Evolutionary conservation across 768 basidiomycete species (phyloP).

Genomic region (Serendipita indica): DNA sequence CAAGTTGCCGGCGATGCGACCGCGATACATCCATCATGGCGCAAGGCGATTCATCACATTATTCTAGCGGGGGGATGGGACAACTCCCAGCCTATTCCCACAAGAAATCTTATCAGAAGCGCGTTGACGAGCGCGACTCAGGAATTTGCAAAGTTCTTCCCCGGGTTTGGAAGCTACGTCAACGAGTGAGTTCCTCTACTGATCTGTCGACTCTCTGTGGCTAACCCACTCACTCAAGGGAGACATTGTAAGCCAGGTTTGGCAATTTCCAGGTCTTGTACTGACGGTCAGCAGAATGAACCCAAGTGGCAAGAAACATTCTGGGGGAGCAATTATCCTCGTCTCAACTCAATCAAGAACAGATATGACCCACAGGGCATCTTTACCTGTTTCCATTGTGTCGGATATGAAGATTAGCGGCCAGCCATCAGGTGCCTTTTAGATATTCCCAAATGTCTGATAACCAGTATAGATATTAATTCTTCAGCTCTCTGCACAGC

Average conservation of each 20-base stretch:
- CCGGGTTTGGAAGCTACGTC: background rate
- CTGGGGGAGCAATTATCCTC: slow-evolving; percentile 7
- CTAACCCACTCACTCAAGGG: background rate
- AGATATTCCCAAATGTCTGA: too few relatives aligned
- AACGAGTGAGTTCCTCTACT: background rate
- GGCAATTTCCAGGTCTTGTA: background rate
- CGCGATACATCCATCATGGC: slow-evolving; percentile 1
- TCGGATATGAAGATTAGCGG: background rate
- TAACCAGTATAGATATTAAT: too few relatives aligned
- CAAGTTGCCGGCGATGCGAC: background rate
- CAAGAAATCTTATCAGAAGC: background rate
- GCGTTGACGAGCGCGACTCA: background rate
- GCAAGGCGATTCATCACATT: background rate
- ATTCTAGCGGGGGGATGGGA: background rate
- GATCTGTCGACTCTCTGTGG: background rate
- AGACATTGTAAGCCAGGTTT: too few relatives aligned
- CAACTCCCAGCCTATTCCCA: background rate
- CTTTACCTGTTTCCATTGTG: slow-evolving; percentile 4
- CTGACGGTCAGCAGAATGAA: background rate
- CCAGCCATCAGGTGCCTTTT: background rate
- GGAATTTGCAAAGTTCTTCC: background rate
- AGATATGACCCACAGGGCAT: background rate
- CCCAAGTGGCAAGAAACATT: background rate
- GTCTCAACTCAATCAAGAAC: background rate
- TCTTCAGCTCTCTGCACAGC: too few relatives aligned